phyloP scores from a whole-genome alignment of 108 stramenopile species.

The Cyclotella choctawhatcheeana region DNA sequence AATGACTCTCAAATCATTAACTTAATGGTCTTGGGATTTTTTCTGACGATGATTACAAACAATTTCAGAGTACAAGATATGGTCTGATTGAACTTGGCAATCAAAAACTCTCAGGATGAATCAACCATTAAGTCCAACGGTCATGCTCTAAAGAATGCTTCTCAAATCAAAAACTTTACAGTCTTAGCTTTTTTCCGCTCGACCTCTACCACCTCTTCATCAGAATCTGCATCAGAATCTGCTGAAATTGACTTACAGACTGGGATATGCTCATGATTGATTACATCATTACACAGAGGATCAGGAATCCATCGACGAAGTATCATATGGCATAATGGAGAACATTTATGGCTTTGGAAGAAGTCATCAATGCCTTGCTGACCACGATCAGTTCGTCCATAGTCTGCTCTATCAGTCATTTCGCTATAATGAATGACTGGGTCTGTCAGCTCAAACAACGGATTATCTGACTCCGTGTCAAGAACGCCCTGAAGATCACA shows the following conservation, averaged over 20 bases:
- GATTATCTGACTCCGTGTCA: background rate
- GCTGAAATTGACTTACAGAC: background rate
- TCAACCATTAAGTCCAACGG: no score
- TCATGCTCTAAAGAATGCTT: no score
- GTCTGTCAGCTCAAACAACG: constrained; percentile 56
- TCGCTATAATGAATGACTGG: constrained; percentile 58
- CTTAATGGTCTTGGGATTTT: no score
- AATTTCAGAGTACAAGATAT: no score
- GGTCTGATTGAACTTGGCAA: no score
- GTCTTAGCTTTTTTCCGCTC: background rate
- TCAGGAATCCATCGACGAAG: constrained; percentile 35
- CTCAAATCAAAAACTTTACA: constrained; percentile 5
- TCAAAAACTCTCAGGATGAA: no score
- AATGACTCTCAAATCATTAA: no score
- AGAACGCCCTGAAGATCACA: constrained; percentile 66
- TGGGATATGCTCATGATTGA: background rate
- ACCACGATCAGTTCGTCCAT: constrained; percentile 56
- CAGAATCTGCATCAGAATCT: background rate
- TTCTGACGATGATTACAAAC: no score
- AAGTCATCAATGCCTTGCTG: constrained; percentile 53
- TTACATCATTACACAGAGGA: constrained; percentile 10
- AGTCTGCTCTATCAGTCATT: constrained; percentile 32
- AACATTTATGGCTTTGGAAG: constrained; percentile 49
- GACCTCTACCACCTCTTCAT: background rate
- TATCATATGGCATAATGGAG: constrained; percentile 52